A percentile compares a stretch with the other conserved stretches of the same genome.
Evolutionary conservation across 202 grass and related monocot genomes (phyloP).

Genomic region (Sporobolus alterniflorus): DNA sequence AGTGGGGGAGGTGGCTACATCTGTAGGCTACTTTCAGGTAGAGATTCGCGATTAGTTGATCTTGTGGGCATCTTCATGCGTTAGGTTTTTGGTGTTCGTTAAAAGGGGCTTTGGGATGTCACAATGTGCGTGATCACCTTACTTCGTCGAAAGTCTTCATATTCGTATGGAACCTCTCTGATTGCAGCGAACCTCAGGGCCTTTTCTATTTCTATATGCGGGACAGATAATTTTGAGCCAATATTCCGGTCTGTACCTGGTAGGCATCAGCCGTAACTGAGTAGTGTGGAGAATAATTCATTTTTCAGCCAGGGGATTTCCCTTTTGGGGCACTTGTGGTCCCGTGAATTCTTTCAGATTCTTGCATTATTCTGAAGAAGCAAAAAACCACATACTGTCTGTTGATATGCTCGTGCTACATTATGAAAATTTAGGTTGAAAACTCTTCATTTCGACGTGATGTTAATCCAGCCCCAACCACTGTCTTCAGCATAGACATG

Average conservation of each 20-base stretch:
- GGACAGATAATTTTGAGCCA: constrained; percentile 14
- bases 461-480: constrained; percentile 9
- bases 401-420: not conserved
- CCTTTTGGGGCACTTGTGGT: not conserved
- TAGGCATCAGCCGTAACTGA: constrained; percentile 3
- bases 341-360: not conserved
- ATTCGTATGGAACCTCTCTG: constrained; percentile 25
- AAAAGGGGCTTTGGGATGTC: constrained; percentile 40
- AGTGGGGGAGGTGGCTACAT: constrained; percentile 5
- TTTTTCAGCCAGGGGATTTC: not conserved
- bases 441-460: not conserved
- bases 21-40: constrained; percentile 41
- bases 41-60: constrained; percentile 46
- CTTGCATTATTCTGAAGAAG: not conserved
- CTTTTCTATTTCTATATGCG: constrained; percentile 19
- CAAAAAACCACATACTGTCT: not conserved
- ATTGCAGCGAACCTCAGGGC: constrained; percentile 16
- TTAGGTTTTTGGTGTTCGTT: constrained; percentile 43
- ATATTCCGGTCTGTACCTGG: not conserved
- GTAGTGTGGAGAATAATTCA: not conserved
- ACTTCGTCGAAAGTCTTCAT: constrained; percentile 24
- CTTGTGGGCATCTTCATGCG: constrained; percentile 28
- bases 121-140: constrained; percentile 24
- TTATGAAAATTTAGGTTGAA: not conserved
- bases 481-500: not conserved